A percentile compares a stretch with the other conserved stretches of the same genome.
phyloP scores from a whole-genome alignment of 371 early-diverging fungal genomes.

The Rhizopus delemar region DNA sequence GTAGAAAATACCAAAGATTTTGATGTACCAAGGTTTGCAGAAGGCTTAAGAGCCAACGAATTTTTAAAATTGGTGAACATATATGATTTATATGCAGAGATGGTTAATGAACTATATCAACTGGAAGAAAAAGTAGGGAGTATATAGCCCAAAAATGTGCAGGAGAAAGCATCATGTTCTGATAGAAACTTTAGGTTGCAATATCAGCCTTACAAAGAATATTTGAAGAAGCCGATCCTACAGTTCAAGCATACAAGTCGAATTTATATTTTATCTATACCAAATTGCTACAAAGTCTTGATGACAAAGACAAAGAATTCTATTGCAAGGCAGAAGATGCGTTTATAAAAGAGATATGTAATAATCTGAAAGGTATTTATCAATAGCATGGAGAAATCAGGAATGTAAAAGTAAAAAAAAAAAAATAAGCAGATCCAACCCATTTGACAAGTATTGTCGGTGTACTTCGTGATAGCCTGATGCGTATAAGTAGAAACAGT shows the following conservation, averaged over 20 bases:
- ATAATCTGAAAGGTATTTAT: neutral
- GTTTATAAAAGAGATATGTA: neutral
- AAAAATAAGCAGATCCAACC: neutral
- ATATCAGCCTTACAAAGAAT: neutral
- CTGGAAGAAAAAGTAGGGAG: slow-evolving; percentile 11
- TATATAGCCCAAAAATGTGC: neutral
- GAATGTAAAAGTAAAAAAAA: neutral
- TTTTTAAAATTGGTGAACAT: slow-evolving; percentile 8
- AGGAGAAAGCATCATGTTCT: neutral
- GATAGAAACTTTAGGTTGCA: neutral
- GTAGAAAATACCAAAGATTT: slow-evolving; percentile 24
- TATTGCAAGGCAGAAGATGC: neutral
- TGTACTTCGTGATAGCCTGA: too few relatives aligned
- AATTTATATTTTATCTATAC: neutral
- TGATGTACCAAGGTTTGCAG: slow-evolving; percentile 24
- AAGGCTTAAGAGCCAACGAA: slow-evolving; percentile 18
- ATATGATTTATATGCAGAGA: slow-evolving; percentile 6
- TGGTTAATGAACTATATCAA: slow-evolving; percentile 9
- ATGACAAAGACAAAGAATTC: neutral
- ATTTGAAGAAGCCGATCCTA: neutral
- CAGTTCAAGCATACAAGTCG: neutral
- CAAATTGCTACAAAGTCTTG: neutral
- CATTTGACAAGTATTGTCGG: neutral
- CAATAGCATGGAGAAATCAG: neutral
- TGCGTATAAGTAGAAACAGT: too few relatives aligned